These are phyloP conservation scores for Euphorbia schlechtendalii DNA, from an alignment of 441 rosid genomes.

Conservation along the genomic window DNA sequence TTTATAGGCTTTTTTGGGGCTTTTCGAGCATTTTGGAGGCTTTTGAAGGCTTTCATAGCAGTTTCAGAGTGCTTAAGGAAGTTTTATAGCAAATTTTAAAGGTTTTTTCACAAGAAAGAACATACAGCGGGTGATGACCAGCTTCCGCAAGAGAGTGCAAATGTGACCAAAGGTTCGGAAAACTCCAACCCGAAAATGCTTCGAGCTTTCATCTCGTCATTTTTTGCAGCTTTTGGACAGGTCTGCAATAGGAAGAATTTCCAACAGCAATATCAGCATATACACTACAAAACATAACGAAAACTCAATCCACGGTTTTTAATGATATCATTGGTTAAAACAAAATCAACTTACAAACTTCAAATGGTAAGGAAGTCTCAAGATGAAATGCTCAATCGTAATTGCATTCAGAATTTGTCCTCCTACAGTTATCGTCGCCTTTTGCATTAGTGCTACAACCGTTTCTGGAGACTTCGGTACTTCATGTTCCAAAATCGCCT, in stretches of 20 bases:
- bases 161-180: conserved; percentile 76
- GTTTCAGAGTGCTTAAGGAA: no score
- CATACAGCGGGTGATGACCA: conserved; percentile 89
- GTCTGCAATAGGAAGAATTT: conserved; percentile 35
- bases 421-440: conserved; percentile 67
- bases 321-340: background rate
- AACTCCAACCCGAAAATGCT: conserved; percentile 57
- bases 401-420: conserved; percentile 64
- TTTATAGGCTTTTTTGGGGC: no score
- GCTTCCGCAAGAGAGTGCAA: conserved; percentile 80
- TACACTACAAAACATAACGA: background rate
- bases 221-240: conserved; percentile 56
- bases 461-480: conserved; percentile 59
- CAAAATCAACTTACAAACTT: conserved; percentile 50
- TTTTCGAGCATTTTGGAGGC: no score
- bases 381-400: conserved; percentile 76
- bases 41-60: no score
- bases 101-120: conserved; percentile 11
- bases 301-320: background rate
- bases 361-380: conserved; percentile 78
- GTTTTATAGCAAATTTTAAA: background rate
- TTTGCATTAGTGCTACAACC: conserved; percentile 74
- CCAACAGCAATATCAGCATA: conserved; percentile 3
- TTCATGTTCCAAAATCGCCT: conserved; percentile 43
- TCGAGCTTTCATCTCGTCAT: conserved; percentile 54